These are phyloP conservation scores for Paramecium octaurelia DNA, from an alignment of 73 alveolate genomes.

Conservation along the genomic window DNA sequence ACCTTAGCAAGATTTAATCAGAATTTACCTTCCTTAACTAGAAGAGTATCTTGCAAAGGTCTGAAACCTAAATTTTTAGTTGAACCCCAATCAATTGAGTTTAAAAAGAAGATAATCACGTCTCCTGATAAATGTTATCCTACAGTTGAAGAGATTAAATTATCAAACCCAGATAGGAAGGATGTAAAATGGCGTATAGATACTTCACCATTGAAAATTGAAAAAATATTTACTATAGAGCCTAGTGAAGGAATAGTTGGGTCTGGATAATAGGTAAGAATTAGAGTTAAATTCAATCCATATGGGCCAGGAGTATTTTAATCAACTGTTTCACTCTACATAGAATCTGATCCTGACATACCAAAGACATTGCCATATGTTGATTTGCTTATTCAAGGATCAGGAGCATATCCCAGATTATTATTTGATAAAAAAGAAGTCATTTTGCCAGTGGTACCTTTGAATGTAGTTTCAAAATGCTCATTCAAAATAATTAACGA, in stretches of 20 bases:
- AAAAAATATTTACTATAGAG: constrained; percentile 79
- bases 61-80: constrained; percentile 88
- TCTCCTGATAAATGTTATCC: constrained; percentile 86
- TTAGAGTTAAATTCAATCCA: constrained; percentile 94
- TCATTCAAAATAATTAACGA: constrained; percentile 90
- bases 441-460: constrained; percentile 94
- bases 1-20: constrained; percentile 41
- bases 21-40: constrained; percentile 40
- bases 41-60: constrained; percentile 81
- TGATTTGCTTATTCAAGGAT: constrained; percentile 89
- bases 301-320: constrained; percentile 90
- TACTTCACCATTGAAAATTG: constrained; percentile 68
- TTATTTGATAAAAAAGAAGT: constrained; percentile 95
- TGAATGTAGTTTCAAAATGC: constrained; percentile 87
- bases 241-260: constrained; percentile 91
- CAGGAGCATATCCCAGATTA: constrained; percentile 96
- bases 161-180: constrained; percentile 84
- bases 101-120: constrained; percentile 82
- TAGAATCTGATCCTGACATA: constrained; percentile 76
- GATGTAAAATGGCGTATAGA: constrained; percentile 84
- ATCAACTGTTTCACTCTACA: constrained; percentile 79
- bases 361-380: constrained; percentile 75
- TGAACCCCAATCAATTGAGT: constrained; percentile 78
- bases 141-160: constrained; percentile 70
- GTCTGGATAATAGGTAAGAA: constrained; percentile 83